Evolutionary conservation across 2,329 filamentous ascomycete species (phyloP).

Genomic region (Nigrospora oryzae): DNA sequence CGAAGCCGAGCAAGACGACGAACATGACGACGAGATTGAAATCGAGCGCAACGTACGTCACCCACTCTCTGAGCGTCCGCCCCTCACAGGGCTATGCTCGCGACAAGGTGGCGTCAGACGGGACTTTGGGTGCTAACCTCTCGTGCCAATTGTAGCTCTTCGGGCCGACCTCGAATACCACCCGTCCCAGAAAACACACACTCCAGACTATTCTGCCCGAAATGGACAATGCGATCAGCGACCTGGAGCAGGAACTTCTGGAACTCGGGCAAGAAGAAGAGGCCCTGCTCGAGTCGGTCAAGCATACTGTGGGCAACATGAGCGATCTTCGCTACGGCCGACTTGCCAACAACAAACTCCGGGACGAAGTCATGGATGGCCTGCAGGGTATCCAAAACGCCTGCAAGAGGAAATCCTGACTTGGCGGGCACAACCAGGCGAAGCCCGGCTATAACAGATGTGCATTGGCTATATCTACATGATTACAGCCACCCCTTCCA

Average conservation of each 20-base stretch:
- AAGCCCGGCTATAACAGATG: conserved; percentile 3
- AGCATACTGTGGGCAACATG: conserved; percentile 59
- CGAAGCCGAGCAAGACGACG: conserved; percentile 44
- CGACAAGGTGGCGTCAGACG: neutral
- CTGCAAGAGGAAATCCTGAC: conserved; percentile 42
- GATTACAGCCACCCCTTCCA: neutral
- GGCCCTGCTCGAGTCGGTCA: conserved; percentile 50
- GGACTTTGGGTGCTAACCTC: neutral
- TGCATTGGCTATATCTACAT: conserved; percentile 2
- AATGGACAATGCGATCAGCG: conserved; percentile 56
- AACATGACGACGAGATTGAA: conserved; percentile 54
- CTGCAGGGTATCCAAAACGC: conserved; percentile 55
- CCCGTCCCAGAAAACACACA: conserved; percentile 47
- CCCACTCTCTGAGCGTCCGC: neutral
- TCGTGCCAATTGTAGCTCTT: conserved; percentile 42
- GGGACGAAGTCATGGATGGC: conserved; percentile 59
- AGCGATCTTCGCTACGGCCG: conserved; percentile 79
- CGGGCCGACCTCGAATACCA: conserved; percentile 34
- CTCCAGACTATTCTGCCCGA: conserved; percentile 58
- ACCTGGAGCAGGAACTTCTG: conserved; percentile 61
- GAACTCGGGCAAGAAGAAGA: conserved; percentile 57
- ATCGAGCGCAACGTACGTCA: conserved; percentile 48
- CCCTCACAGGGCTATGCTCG: no score
- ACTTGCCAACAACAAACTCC: conserved; percentile 55
- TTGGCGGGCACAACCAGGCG: neutral